These are phyloP conservation scores for Calonectria leucothoes DNA, from an alignment of 2,329 filamentous ascomycete species.

Conservation along the genomic window DNA sequence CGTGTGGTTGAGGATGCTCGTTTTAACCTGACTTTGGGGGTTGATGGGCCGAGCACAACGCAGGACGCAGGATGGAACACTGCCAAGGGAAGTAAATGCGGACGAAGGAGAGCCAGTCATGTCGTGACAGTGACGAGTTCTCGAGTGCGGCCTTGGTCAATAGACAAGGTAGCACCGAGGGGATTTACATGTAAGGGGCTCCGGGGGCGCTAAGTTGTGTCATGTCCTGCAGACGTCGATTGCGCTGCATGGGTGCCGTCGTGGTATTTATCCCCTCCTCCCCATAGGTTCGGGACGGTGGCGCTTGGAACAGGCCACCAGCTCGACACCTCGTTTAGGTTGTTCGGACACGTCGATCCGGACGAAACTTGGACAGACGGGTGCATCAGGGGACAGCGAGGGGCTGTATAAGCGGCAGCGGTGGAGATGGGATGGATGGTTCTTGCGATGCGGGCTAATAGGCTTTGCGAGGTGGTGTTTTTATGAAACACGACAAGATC, in stretches of 20 bases:
- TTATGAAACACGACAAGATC: background rate
- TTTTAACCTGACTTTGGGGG: background rate
- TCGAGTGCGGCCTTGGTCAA: background rate
- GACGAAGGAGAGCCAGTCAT: background rate
- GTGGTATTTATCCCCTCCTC: background rate
- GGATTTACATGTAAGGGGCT: background rate
- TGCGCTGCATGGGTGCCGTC: background rate
- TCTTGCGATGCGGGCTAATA: background rate
- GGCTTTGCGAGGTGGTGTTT: background rate
- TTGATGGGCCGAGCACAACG: background rate
- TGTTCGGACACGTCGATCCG: constrained; percentile 12
- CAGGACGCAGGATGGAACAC: no score
- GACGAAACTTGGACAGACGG: background rate
- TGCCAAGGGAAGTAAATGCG: background rate
- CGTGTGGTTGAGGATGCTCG: no score
- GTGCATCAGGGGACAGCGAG: background rate
- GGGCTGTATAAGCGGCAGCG: background rate
- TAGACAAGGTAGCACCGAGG: background rate
- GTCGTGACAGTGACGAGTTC: background rate
- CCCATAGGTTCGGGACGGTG: background rate
- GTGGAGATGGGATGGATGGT: background rate
- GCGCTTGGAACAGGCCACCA: background rate
- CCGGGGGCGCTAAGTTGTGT: background rate
- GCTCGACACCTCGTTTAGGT: constrained; percentile 8
- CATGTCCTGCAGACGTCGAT: background rate